Base-by-base conservation (phyloP, 345 rosid genomes). In the Eutrema heterophyllum region DNA sequence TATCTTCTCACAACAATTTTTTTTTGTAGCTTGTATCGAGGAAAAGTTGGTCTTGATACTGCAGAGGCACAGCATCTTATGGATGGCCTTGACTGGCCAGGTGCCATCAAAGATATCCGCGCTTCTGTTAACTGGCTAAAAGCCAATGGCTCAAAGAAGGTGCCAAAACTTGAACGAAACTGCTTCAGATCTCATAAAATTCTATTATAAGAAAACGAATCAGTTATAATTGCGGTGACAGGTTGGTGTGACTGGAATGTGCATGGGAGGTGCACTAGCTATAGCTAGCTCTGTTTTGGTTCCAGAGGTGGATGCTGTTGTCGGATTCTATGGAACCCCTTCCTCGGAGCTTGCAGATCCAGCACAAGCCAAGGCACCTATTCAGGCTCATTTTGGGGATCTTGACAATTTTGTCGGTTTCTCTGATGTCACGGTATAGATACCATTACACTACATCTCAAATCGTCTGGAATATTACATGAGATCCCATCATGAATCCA, bases 231-330 rank as follows among this genome's bases (percentile, higher is more conserved):
- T 14, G 45, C 1, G 45, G 63, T 67, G 32, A 67, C 57, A 91
- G 98, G 97, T 80, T 83, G 98, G 98, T 39, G 98, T 94, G 15
- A 86, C 96, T 63, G 98, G 98, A 63, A 91, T 68, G 80, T 94
- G 98, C 82, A 89, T 95, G 97, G 99, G 93, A 16, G 97, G 97
- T 75, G 97, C 97, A 53, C 79, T 95, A 60, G 73, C 97, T 64
- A 87, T 95, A 70, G 97, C 99, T 70, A 92, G 93, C 78, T 86
- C 97, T 73, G 99, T 89, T 69, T 84, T 92, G 80, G 85, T 87
- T 73, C 97, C 91, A 9, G 93, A 83, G 67, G 96, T 88, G 15
- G 97, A 92, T 81, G 89, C 93, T 67, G 97, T 82, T 78, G 97
- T 88, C 62, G 86, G 89, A 14, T 95, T 95, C 73, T 95, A 92